Base-by-base conservation (phyloP, 306 rosid species). In the Cucurbita argyrosperma region DNA sequence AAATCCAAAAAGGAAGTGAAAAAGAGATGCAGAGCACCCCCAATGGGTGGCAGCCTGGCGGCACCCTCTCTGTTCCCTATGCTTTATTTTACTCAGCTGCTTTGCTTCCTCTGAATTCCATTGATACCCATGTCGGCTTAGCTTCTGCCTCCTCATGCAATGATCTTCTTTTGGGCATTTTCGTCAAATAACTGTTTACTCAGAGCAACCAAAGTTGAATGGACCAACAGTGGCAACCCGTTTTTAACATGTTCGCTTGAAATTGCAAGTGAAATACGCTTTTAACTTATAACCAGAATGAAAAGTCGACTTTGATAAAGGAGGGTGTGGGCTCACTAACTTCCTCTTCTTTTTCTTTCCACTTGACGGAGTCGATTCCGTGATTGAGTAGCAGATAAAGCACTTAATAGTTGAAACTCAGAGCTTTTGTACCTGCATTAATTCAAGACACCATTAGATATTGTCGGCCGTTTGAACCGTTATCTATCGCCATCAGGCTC, bases 111-210 rank as follows among this genome's bases (percentile, higher is more conserved):
- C 9, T 15, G 2, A 70, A 15, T 51, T 70, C 74, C 74, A 26
- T 15, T 8, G 51, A 35, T 70, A 70, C 74, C 60, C 74, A 50
- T 70, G 60, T 70, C 60, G 60, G 74, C 59, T 70, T 70, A 51
- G 74, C 9, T 5, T 13, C 74, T 70, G 16, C 39, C 45, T 2
- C 11, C 46, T 50, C 16, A 49, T 26, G 5, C 4, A 4, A 10
- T 35, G 51, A 70, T 26, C 60, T 26, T 70, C 8, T 70, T 50
- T 35, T 51, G 58, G 59, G 9, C 42, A 70, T 30, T 70, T 30
- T 69, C 12, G 56, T 69, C 57, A 23, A 67, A 21, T 45, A 19
- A 21, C 40, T 13, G 6, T 23, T 1, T 42, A 5, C 21, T 23
- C n/a, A 45, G 10, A 67, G 12, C 10, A 63, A 66, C 53, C 16